Evolutionary conservation across 1,284 basidiomycete genomes (phyloP), one percentile per base, ranked within the genome.

Genomic region (Somion occarium): DNA sequence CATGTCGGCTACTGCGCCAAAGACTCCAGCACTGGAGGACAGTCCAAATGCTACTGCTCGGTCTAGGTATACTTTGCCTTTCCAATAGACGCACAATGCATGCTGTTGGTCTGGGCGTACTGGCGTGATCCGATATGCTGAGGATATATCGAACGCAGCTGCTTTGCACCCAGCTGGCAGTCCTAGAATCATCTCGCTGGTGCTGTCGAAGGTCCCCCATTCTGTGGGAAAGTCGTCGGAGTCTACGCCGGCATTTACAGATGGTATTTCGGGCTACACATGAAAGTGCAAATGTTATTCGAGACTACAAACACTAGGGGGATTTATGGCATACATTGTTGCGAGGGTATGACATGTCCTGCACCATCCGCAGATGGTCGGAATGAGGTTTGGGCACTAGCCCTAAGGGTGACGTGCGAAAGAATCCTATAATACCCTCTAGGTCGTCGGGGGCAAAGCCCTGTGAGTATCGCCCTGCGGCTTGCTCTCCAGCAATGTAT

Each of bases 221-320:
- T n/a, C n/a, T n/a, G n/a, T n/a, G n/a, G n/a, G n/a, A n/a, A n/a
- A n/a, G n/a, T n/a, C n/a, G n/a, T n/a, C n/a, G n/a, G n/a, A n/a
- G n/a, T n/a, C n/a, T n/a, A n/a, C n/a, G n/a, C n/a, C n/a, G n/a
- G n/a, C n/a, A n/a, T n/a, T n/a, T n/a, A n/a, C n/a, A n/a, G n/a
- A n/a, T n/a, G n/a, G 71, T 62, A 1, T 39, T 34, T 3, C 11
- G 3, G 59, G 59, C 39, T 65, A 38, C 46, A 64, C 57, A 1
- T 61, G 70, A 50, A 54, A 72, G 0, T 68, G 73, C 25, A 73
- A 48, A 44, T 73, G 68, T 50, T 73, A 67, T 1, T 73, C 60
- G 2, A 72, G 39, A 1, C 65, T 59, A 12, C 68, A 61, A 3
- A 53, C 53, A 37, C 46, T 38, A 15, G 53, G 55, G 54, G 56